Evolutionary conservation across 768 basidiomycete species (phyloP), one percentile per base, ranked within the genome.

Genomic region (Rhodosporidiobolus odoratus): DNA sequence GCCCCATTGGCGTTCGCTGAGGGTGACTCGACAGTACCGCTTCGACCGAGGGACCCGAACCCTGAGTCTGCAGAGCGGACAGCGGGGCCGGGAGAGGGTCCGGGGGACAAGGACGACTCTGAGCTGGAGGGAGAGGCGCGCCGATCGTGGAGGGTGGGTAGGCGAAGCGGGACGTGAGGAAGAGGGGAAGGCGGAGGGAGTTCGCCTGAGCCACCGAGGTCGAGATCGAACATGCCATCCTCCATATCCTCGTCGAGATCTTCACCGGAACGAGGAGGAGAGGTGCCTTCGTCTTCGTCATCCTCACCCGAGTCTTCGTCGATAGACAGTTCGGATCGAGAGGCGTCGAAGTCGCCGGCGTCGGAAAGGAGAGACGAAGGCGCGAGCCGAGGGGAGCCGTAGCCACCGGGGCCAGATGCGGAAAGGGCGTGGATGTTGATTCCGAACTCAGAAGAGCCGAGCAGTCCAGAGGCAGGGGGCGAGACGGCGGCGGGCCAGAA

Each of bases 401-500:
- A 65, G 37, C 57, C 57, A 15, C 23, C 37, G 15, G 68, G 74
- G 9, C 58, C 62, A 23, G 73, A 66, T 30, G 65, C 65, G 4
- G 68, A 25, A 48, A 72, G 69, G 7, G 74, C 56, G 59, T 65
- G 57, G 37, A 74, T 68, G 64, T 78, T 73, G 71, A 77, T 66
- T 43, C 78, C 70, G 62, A 75, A 43, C 43, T 69, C 59, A 57
- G 75, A 59, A 60, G 75, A 58, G 45, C 75, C 77, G 62, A 77
- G 72, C n/a, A 78, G 67, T 23, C 78, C 73, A 16, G 75, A 76
- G 4, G 74, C 53, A 27, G 78, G 61, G 21, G 77, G 78, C 6
- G 77, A 76, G 41, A 77, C 75, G 61, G 79, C 77, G 56, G 75
- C 77, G 35, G 70, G 76, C 75, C 95, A 97, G 56, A 93, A 85